Conservation (phyloP, 129 eudicot species). For the Pittosporum tobira region DNA sequence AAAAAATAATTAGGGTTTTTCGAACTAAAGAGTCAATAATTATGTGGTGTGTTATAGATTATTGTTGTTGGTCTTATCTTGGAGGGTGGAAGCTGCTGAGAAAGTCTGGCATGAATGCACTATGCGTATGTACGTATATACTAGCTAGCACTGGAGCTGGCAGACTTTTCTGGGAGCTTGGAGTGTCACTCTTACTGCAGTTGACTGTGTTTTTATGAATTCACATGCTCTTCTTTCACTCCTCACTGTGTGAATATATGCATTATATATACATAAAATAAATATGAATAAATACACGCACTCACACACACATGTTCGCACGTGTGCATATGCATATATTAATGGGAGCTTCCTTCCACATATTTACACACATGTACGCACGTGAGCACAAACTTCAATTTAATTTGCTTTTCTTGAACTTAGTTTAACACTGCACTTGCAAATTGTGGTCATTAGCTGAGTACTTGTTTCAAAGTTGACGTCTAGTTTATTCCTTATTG, state of each 20-base stretch:
- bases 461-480: not conserved
- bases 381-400: slow-evolving; percentile 49
- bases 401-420: slow-evolving; percentile 16
- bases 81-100: not conserved
- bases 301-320: slow-evolving; percentile 66
- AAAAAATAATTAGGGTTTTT: not conserved
- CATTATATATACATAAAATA: no score
- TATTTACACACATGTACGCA: slow-evolving; percentile 51
- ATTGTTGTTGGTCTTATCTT: not conserved
- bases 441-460: slow-evolving; percentile 9
- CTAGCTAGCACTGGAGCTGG: not conserved
- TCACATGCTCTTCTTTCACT: slow-evolving; percentile 16
- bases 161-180: not conserved
- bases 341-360: slow-evolving; percentile 16
- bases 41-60: not conserved
- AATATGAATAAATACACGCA: no score
- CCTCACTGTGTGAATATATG: not conserved
- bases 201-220: slow-evolving; percentile 9
- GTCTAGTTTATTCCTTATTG: not conserved
- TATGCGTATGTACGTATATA: no score
- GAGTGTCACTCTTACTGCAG: not conserved
- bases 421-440: slow-evolving; percentile 4
- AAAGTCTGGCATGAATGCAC: not conserved
- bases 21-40: not conserved
- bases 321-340: slow-evolving; percentile 41